Evolutionary conservation across 2,329 filamentous ascomycete species (phyloP), one percentile per base, ranked within the genome.

Genomic region (Phaeomoniella chlamydospora): DNA sequence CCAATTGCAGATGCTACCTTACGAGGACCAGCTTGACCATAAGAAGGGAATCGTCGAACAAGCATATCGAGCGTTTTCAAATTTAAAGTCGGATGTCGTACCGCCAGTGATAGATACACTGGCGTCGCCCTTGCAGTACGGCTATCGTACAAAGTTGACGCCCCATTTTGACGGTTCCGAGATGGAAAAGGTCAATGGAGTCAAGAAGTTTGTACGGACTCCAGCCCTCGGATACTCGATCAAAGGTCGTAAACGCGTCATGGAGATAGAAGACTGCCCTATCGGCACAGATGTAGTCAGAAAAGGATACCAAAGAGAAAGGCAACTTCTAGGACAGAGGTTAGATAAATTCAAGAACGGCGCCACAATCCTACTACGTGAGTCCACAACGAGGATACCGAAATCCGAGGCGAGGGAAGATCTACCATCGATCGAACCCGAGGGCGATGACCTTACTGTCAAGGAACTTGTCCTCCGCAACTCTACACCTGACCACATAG

Each of bases 241-340:
- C 43, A 96, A 94, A 58, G 83, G 82, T n/a, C 73, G 72, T 33
- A 70, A 78, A 38, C 68, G 68, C 41, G 87, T 87, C 3, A 65
- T 98, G 43, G 90, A 98, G 52, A 96, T 98, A 43, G 90, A 98
- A 56, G 87, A 96, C 54, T 98, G 90, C 48, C 90, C 90, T 4
- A 92, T 98, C 42, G 90, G 83, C 35, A 98, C 90, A 2, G 77
- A 83, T 18, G 81, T 82, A 26, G 80, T 98, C 12, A 72, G 84
- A 16, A 67, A 72, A 44, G 90, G 88, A 16, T 76, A 94, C 64
- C 75, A 70, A 47, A 68, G 71, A 5, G 88, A 94, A 63, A 68
- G 88, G n/a, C 68, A 71, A 50, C 73, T 81, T 39, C 83, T 96
- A 45, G 68, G 68, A 2, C 62, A 68, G 15, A 79, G 90, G 42